phyloP scores from a whole-genome alignment of 768 basidiomycete species.

The Mrakia frigida region DNA sequence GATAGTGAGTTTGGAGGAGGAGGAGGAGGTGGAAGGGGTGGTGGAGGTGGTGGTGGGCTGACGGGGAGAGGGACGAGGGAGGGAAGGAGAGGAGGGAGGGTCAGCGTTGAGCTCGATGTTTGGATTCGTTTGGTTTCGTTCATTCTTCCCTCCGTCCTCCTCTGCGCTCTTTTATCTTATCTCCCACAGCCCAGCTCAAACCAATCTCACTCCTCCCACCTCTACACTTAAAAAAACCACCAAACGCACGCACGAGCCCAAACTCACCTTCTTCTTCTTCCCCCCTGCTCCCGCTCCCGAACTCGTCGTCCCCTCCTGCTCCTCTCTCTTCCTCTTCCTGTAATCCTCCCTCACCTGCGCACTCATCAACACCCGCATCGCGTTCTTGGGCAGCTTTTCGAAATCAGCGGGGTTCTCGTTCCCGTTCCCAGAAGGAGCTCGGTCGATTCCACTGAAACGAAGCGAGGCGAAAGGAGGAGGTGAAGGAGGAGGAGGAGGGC shows the following conservation, averaged over 20 bases:
- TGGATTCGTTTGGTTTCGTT: no score
- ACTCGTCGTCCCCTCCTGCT: neutral
- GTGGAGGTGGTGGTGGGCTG: neutral
- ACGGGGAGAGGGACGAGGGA: neutral
- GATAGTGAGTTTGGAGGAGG: slow-evolving; percentile 24
- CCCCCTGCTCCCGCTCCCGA: neutral
- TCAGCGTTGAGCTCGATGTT: neutral
- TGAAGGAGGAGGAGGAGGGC: neutral
- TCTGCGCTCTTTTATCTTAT: neutral
- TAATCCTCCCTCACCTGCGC: slow-evolving; percentile 26
- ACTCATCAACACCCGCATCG: slow-evolving; percentile 25
- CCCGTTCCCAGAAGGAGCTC: slow-evolving; percentile 2
- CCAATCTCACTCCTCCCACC: no score
- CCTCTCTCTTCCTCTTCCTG: slow-evolving; percentile 28
- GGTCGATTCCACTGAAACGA: slow-evolving; percentile 5
- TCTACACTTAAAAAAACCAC: no score
- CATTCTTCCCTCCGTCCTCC: neutral
- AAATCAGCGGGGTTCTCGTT: slow-evolving; percentile 6
- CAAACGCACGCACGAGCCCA: no score
- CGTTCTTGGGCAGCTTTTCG: slow-evolving; percentile 28
- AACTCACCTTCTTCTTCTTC: slow-evolving; percentile 13
- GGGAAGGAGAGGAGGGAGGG: neutral
- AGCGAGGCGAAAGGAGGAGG: neutral
- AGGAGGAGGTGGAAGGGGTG: neutral
- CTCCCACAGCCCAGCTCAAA: neutral